A percentile compares a stretch with the other conserved stretches of the same genome.
phyloP scores from a whole-genome alignment of 2,329 filamentous ascomycete genomes.

The Fusarium floridanum region DNA sequence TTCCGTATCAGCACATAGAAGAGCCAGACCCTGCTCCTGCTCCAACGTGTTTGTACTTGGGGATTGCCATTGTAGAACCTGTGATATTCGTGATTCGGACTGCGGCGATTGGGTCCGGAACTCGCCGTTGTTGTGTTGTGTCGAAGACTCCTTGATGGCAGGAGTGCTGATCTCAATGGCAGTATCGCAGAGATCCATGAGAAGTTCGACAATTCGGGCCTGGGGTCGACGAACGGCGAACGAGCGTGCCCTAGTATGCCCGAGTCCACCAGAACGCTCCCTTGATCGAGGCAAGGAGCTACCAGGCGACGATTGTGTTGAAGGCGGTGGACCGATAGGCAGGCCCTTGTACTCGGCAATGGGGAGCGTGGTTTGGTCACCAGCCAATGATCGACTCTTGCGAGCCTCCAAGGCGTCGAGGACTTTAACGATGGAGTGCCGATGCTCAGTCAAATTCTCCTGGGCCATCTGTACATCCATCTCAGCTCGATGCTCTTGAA shows the following conservation, averaged over 20 bases:
- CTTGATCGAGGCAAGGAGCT: constrained; percentile 79
- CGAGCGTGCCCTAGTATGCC: constrained; percentile 85
- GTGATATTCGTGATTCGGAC: constrained; percentile 93
- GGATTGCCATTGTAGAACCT: constrained; percentile 96
- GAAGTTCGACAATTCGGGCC: constrained; percentile 91
- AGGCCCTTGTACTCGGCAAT: constrained; percentile 89
- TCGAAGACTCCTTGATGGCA: constrained; percentile 85
- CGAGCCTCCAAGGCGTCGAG: constrained; percentile 90
- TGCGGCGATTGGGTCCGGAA: constrained; percentile 95
- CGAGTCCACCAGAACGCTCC: constrained; percentile 80
- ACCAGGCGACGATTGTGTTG: constrained; percentile 78
- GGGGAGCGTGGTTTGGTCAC: constrained; percentile 65
- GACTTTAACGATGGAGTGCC: constrained; percentile 94
- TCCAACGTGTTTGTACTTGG: constrained; percentile 92
- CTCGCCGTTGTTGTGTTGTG: constrained; percentile 74
- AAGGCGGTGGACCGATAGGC: constrained; percentile 82
- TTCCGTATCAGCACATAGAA: constrained; percentile 92
- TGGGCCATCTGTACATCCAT: constrained; percentile 98
- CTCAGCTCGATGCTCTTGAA: constrained; percentile 95
- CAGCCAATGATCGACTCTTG: constrained; percentile 72
- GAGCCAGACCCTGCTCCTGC: constrained; percentile 89
- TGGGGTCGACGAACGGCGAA: constrained; percentile 93
- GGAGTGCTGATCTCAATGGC: constrained; percentile 95
- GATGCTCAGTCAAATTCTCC: constrained; percentile 90
- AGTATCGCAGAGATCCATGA: constrained; percentile 96